Base-by-base conservation (phyloP, 495 filamentous ascomycete species). In the Diplogelasinospora grovesii region DNA sequence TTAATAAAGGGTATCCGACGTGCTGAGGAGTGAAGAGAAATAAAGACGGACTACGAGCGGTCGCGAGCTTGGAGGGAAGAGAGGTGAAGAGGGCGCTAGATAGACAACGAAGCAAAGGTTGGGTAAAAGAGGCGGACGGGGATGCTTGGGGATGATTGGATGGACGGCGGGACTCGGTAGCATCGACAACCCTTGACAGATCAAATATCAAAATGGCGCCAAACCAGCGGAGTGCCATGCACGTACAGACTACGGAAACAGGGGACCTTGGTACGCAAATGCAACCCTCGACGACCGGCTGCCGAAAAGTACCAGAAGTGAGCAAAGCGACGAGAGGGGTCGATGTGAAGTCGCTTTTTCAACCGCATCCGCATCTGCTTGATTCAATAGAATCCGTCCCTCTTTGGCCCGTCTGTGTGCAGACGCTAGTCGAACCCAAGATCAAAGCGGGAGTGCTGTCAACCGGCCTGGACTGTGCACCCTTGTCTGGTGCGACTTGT, bases 211-310 rank as follows among this genome's bases (percentile, higher is more conserved):
- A 16, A 38, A 38, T 38, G 22, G 18, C 4, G 7, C 13, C 21
- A 36, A 13, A 9, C 10, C 3, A 11, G 11, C 33, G 15, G n/a
- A 14, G 27, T 3, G 4, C 5, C 30, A 33, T 16, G 30, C 9
- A 18, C n/a, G 30, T 18, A 8, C 10, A 7, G 15, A 14, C 18
- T 18, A 33, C 8, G 14, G 10, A 38, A 8, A 21, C n/a, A 38
- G 14, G 22, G 14, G 32, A 35, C 10, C 32, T 10, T 33, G 18
- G 37, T 24, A 30, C 22, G 8, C 6, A 39, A 16, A 39, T 39
- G 37, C 37, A 30, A 39, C 37, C 13, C 24, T 28, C 25, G 22
- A 38, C 20, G 18, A 16, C 37, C 18, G 11, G 22, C 36, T 24
- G 22, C 16, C 37, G 25, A 39, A 29, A 21, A 10, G 18, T 8